Evolutionary conservation across 805 yeast species (phyloP).

Genomic region (Cyberlindnera maritima): DNA sequence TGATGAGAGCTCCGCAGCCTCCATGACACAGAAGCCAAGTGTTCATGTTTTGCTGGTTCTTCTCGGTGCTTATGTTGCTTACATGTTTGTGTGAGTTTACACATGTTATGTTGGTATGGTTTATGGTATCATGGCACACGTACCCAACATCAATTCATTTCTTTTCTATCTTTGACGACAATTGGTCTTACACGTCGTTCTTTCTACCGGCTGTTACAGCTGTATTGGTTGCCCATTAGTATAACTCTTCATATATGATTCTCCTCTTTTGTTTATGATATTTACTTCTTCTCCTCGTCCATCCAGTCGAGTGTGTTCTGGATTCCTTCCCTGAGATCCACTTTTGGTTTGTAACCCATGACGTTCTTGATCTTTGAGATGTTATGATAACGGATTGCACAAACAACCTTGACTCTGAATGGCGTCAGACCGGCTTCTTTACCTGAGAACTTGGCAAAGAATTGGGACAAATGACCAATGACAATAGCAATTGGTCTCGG

Average conservation of each 20-base stretch:
- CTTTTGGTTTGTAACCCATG: conserved; percentile 79
- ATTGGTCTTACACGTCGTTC: too few relatives aligned
- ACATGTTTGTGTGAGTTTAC: not conserved
- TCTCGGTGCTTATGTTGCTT: not conserved
- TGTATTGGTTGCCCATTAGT: not conserved
- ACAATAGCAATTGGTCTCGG: conserved; percentile 73
- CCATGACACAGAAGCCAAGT: not conserved
- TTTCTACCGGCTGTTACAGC: too few relatives aligned
- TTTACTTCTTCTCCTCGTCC: conserved; percentile 52
- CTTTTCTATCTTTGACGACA: too few relatives aligned
- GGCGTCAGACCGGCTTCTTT: conserved; percentile 95
- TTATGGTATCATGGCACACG: too few relatives aligned
- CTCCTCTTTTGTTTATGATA: not conserved
- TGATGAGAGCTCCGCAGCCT: conserved; percentile 6
- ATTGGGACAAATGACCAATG: conserved; percentile 79
- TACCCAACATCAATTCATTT: too few relatives aligned
- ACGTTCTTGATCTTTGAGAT: conserved; percentile 79
- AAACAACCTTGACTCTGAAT: conserved; percentile 86
- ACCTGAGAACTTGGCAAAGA: conserved; percentile 63
- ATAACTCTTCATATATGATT: not conserved
- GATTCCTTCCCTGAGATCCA: conserved; percentile 77
- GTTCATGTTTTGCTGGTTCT: not conserved
- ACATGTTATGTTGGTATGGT: too few relatives aligned
- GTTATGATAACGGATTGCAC: conserved; percentile 92
- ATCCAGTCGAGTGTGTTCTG: conserved; percentile 81